A percentile compares a stretch with the other conserved stretches of the same genome.
Conservation (phyloP, 2,329 filamentous ascomycete genomes). For the Fusarium mundagurra region DNA sequence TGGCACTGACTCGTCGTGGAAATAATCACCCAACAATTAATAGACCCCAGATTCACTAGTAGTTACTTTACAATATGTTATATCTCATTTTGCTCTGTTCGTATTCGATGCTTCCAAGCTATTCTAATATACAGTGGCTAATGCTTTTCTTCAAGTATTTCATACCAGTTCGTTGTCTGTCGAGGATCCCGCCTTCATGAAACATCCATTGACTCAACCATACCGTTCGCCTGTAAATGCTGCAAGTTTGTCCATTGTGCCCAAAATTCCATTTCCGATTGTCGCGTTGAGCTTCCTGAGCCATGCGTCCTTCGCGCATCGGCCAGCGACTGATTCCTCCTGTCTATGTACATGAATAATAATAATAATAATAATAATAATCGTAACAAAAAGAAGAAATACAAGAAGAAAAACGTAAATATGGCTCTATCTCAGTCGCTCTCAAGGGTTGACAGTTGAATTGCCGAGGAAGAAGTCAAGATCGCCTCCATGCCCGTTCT, state of each 20-base stretch:
- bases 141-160: constrained; percentile 20
- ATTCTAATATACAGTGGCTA: constrained; percentile 25
- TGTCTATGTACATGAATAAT: neutral
- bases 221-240: constrained; percentile 35
- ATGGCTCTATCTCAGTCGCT: neutral
- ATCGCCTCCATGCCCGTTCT: constrained; percentile 74
- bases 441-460: constrained; percentile 27
- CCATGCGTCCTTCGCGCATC: constrained; percentile 4
- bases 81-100: neutral
- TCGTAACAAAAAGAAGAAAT: neutral
- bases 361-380: neutral
- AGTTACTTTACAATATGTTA: neutral
- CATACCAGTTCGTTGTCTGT: constrained; percentile 17
- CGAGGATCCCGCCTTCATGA: constrained; percentile 27
- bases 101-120: neutral
- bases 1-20: neutral
- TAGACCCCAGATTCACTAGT: neutral
- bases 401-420: neutral
- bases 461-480: constrained; percentile 77
- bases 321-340: neutral
- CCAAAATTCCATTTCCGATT: neutral
- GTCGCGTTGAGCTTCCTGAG: neutral
- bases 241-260: constrained; percentile 22
- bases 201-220: constrained; percentile 11
- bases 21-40: neutral